A percentile compares a stretch with the other conserved stretches of the same genome.
phyloP scores from a whole-genome alignment of 257 asterid genomes.

The Jacaranda copaia region DNA sequence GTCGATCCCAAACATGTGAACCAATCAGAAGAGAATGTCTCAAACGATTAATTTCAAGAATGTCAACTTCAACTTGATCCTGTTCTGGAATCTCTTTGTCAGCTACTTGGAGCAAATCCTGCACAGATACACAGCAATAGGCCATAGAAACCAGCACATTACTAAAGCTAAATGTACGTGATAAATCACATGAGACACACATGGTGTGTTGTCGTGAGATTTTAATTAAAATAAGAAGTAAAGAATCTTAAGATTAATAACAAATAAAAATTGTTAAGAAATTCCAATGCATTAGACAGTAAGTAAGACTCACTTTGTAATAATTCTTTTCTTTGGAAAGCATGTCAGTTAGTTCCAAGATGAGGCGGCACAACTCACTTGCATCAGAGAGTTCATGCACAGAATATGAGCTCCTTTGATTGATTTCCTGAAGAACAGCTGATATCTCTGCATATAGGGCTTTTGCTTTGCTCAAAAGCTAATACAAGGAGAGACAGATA shows the following conservation, averaged over 20 bases:
- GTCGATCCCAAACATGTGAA: conserved; percentile 79
- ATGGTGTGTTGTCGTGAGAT: not conserved
- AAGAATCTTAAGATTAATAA: conserved; percentile 4
- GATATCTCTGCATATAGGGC: conserved; percentile 72
- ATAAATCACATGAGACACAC: not conserved
- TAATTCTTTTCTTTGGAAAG: conserved; percentile 57
- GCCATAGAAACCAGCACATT: not conserved
- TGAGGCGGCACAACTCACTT: conserved; percentile 57
- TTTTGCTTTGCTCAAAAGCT: conserved; percentile 80
- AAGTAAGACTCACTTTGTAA: conserved; percentile 62
- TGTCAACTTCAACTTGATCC: conserved; percentile 53
- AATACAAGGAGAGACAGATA: conserved; percentile 37
- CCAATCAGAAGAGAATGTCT: conserved; percentile 72
- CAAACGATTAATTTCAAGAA: conserved; percentile 80
- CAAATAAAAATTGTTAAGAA: not conserved
- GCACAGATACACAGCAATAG: conserved; percentile 22
- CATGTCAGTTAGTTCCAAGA: conserved; percentile 63
- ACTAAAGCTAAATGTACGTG: not conserved
- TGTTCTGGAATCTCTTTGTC: conserved; percentile 40
- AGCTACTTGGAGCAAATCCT: conserved; percentile 65
- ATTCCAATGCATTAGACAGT: not conserved
- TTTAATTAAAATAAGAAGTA: too few species aligned
- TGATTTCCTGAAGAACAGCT: conserved; percentile 58
- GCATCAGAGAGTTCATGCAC: conserved; percentile 57
- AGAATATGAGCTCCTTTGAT: conserved; percentile 51